phyloP scores from a whole-genome alignment of 1,284 basidiomycete species.

The Hypsizygus ulmarius region DNA sequence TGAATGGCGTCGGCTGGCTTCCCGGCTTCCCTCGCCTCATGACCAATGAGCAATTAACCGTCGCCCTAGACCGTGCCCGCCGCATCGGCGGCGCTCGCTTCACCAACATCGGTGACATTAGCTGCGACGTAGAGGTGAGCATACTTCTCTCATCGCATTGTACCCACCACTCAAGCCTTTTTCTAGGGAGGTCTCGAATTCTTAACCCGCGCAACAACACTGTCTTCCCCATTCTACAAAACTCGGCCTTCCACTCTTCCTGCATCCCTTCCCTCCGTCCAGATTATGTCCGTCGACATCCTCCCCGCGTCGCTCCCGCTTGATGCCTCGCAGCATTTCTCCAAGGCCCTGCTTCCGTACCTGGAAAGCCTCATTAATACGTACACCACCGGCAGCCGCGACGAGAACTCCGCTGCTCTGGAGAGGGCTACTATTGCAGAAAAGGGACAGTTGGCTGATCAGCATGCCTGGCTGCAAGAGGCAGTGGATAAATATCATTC shows the following conservation, averaged over 20 bases:
- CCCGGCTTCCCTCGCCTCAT: slow-evolving; percentile 76
- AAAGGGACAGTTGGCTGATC: slow-evolving; percentile 50
- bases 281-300: slow-evolving; percentile 88
- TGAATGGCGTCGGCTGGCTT: slow-evolving; percentile 87
- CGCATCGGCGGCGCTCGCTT: slow-evolving; percentile 55
- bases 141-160: neutral
- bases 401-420: slow-evolving; percentile 44
- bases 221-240: slow-evolving; percentile 72
- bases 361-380: slow-evolving; percentile 52
- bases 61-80: slow-evolving; percentile 49
- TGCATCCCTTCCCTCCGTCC: slow-evolving; percentile 51
- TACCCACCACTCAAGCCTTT: slow-evolving; percentile 2
- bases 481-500: slow-evolving; percentile 44
- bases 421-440: slow-evolving; percentile 70
- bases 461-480: slow-evolving; percentile 59
- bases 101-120: slow-evolving; percentile 79
- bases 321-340: slow-evolving; percentile 81
- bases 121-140: slow-evolving; percentile 75
- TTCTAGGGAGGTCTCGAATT: slow-evolving; percentile 81
- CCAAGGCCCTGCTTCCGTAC: slow-evolving; percentile 64
- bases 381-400: slow-evolving; percentile 18
- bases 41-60: slow-evolving; percentile 60
- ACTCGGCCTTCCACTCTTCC: slow-evolving; percentile 43
- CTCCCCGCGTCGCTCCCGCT: slow-evolving; percentile 79
- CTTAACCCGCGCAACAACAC: slow-evolving; percentile 70